Percentiles rank a stretch among this genome's conserved stretches.
Conservation (phyloP, 495 filamentous ascomycete genomes). For the Emericellopsis terricola region DNA sequence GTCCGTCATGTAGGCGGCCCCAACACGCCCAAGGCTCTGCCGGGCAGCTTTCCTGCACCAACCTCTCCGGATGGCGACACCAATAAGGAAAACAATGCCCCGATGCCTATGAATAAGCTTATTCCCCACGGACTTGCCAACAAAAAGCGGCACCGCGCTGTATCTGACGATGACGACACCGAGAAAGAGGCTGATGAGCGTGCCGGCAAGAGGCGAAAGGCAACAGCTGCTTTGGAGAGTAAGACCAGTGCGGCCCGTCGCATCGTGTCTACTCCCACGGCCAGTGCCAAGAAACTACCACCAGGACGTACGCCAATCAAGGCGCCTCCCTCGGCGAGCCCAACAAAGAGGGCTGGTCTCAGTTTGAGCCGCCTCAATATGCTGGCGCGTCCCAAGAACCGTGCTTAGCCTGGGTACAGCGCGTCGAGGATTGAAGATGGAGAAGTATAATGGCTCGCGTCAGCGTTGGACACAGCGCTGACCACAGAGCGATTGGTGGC, state of each 20-base stretch:
- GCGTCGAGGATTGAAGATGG: no score
- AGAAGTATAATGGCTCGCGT: no score
- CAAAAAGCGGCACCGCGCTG: slow-evolving; percentile 49
- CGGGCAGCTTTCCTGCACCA: slow-evolving; percentile 25
- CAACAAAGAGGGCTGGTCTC: slow-evolving; percentile 24
- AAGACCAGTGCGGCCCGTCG: slow-evolving; percentile 17
- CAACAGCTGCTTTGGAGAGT: slow-evolving; percentile 28
- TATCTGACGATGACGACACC: slow-evolving; percentile 27
- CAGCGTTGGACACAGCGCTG: no score
- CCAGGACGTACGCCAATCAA: not conserved
- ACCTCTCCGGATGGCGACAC: slow-evolving; percentile 7
- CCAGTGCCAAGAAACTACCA: slow-evolving; percentile 10
- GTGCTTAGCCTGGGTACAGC: slow-evolving; percentile 20
- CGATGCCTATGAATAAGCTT: slow-evolving; percentile 6
- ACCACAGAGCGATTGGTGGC: no score
- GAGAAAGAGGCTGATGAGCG: slow-evolving; percentile 21
- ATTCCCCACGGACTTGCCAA: slow-evolving; percentile 53
- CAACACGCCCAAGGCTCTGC: slow-evolving; percentile 18
- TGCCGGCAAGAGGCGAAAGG: slow-evolving; percentile 25
- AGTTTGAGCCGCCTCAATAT: slow-evolving; percentile 32
- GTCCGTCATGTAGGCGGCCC: slow-evolving; percentile 36
- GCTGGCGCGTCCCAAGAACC: slow-evolving; percentile 32
- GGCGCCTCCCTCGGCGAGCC: slow-evolving; percentile 10
- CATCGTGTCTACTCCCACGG: slow-evolving; percentile 7
- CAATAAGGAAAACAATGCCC: slow-evolving; percentile 31